Base-by-base conservation (phyloP, 2,329 filamentous ascomycete genomes). In the Colletotrichum higginsianum region DNA sequence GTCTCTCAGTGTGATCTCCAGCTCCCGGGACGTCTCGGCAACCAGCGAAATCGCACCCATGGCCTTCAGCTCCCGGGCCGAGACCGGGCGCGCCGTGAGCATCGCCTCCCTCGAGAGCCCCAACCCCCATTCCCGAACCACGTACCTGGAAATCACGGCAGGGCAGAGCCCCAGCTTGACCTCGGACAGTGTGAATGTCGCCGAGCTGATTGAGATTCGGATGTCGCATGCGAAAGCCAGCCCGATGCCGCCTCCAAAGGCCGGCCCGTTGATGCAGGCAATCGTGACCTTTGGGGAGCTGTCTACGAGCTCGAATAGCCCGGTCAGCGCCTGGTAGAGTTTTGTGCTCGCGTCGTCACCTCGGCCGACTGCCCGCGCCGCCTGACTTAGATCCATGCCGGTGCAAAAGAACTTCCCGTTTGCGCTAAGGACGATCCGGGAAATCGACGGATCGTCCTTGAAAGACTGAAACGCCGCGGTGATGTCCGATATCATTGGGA, bases 191-290 rank as follows among this genome's bases (percentile, higher is more conserved):
- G 78, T 82, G 15, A 79, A 74, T 2, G 53, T 74, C 7, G 77
- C 76, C 2, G 44, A 49, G 9, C 56, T 55, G 15, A 55, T 64
- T 38, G 63, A 73, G 9, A 81, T 65, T 6, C 83, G 78, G 13
- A 85, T 74, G 65, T 86, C 83, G 73, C 83, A 86, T 1, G 78
- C 77, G 73, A 84, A 84, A 0, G 81, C 82, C 0, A 86, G 75
- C 0, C 84, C 84, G 2, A 85, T 82, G 0, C 84, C 84, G 1
- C 82, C 84, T 2, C 83, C 84, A 66, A 83, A 84, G 3, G 80
- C 79, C 3, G 84, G 81, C 0, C 84, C 84, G 44, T 85, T 83
- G 38, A 86, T 71, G 4, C 74, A 77, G 1, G 83, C 83, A 46
- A 86, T 82, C 0, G 82, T 86, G 1, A 80, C 79, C 61, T 86